Base-by-base conservation (phyloP, 2,329 filamentous ascomycete species). In the Hirsutella thompsonii region DNA sequence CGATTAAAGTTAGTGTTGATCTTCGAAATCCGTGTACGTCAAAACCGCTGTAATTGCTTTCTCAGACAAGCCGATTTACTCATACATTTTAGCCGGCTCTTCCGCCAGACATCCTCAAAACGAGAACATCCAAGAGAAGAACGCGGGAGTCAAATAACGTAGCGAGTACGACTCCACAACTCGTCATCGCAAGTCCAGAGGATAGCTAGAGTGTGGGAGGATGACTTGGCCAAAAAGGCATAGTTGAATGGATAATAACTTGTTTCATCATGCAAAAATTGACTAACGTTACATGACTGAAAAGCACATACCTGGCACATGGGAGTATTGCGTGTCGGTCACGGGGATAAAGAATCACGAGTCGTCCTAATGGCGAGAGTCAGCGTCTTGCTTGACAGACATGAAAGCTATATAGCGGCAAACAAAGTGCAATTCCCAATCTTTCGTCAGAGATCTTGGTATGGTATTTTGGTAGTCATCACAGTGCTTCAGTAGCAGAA, bases 201-300 rank as follows among this genome's bases (percentile, higher is more conserved):
- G 50, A 45, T 46, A 41, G 47, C 76, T 86, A 67, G 59, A 74
- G 80, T 83, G 76, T 61, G 80, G 74, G 72, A 85, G 82, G 67
- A 74, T 77, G 73, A 74, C 78, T 82, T 68, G 80, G 79, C 68
- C 59, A 65, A 64, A 62, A 72, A 68, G 72, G 70, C 60, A 68
- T 82, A 71, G 76, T 80, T 73, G 79, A 83, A 83, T 83, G 79
- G 79, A 83, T 82, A 79, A 49, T 16, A 77, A 77, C 79, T 78
- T 64, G 58, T 58, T 47, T 64, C 59, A 65, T 64, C 60, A 63
- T 56, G 44, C 21, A 19, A 23, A 18, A 19, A 19, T 18, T 20
- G 21, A 21, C 1, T 21, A 16, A n/a, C n/a, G n/a, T 16, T 16
- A 19, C 9, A 6, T 34, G 11, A 19, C 19, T 26, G 3, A 20